These are phyloP conservation scores for Wallacemonas sp. DNA, from an alignment of 208 protist genomes.

Conservation along the genomic window DNA sequence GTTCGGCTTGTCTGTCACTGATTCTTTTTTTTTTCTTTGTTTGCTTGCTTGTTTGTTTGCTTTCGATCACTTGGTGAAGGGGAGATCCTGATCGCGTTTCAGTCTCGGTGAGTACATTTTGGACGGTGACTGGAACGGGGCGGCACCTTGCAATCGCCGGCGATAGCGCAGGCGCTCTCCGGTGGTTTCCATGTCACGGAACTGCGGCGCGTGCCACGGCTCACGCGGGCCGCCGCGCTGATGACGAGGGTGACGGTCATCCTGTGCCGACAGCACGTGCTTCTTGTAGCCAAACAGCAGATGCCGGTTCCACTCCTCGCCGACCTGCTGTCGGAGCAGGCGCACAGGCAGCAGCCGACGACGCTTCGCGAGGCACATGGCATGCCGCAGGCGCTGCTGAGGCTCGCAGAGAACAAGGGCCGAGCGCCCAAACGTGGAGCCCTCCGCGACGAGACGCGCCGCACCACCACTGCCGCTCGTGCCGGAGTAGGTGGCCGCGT, in stretches of 20 bases:
- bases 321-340: slow-evolving; percentile 45
- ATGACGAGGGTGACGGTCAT: not conserved
- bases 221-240: not conserved
- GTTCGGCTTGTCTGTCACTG: too few species aligned
- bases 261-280: slow-evolving; percentile 24
- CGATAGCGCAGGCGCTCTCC: slow-evolving; percentile 42
- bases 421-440: slow-evolving; percentile 22
- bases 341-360: slow-evolving; percentile 64
- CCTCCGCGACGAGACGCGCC: too few species aligned
- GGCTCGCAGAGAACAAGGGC: slow-evolving; percentile 6
- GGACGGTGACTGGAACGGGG: slow-evolving; percentile 47
- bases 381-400: slow-evolving; percentile 45
- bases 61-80: slow-evolving; percentile 16
- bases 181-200: slow-evolving; percentile 32
- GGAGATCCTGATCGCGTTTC: slow-evolving; percentile 33
- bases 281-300: slow-evolving; percentile 72
- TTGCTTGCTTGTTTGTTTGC: slow-evolving; percentile 2
- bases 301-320: slow-evolving; percentile 51
- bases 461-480: too few species aligned
- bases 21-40: slow-evolving; percentile 5
- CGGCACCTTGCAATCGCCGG: slow-evolving; percentile 47
- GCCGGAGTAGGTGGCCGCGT: slow-evolving; percentile 8
- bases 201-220: slow-evolving; percentile 3
- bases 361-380: slow-evolving; percentile 65
- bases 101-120: slow-evolving; percentile 44